Base-by-base conservation (phyloP, 176 grass and related monocot genomes). In the Phyllostachys edulis region DNA sequence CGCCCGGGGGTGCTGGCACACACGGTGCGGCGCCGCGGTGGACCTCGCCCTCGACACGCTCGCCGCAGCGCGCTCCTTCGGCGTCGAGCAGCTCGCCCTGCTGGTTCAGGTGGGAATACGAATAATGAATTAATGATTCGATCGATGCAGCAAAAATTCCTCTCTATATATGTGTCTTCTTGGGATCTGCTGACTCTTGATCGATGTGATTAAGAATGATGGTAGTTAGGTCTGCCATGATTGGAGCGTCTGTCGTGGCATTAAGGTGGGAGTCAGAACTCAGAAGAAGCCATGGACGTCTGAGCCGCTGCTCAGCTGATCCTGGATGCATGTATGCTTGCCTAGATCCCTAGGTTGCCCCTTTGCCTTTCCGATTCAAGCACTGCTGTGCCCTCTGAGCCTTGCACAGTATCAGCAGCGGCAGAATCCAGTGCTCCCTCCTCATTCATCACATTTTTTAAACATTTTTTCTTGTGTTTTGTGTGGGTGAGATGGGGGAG, bases 31-130 rank as follows among this genome's bases (percentile, higher is more conserved):
- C 78, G 83, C 89, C 8, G 89, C 89, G 29, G 90, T 89, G 23
- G 91, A 90, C 75, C 89, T 90, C 61, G 89, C 89, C 32, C 89
- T 90, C 51, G 89, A 87, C 60, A 90, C 89, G 5, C 84, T 90
- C 68, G 89, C 89, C 68, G 89, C 89, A 21, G 80, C 85, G 0
- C 77, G 88, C 36, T 90, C 88, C 76, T 86, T 95, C 65, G 78
- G 87, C 75, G 83, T 90, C 73, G 93, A 98, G 85, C 96, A 98
- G 80, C 93, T 98, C 21, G 91, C 87, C 10, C 63, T 93, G 42
- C 86, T 95, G 32, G 89, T 92, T 9, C 93, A 98, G 96, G 96
- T 97, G 65, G 49, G 69, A 5, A 20, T 21, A 55, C 52, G 52
- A 8, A 21, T 0, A 8, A 21, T 18, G 52, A 8, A 21, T 0